These are phyloP conservation scores for Syncephalastrum racemosum DNA, from an alignment of 371 early-diverging fungal genomes.

Conservation along the genomic window DNA sequence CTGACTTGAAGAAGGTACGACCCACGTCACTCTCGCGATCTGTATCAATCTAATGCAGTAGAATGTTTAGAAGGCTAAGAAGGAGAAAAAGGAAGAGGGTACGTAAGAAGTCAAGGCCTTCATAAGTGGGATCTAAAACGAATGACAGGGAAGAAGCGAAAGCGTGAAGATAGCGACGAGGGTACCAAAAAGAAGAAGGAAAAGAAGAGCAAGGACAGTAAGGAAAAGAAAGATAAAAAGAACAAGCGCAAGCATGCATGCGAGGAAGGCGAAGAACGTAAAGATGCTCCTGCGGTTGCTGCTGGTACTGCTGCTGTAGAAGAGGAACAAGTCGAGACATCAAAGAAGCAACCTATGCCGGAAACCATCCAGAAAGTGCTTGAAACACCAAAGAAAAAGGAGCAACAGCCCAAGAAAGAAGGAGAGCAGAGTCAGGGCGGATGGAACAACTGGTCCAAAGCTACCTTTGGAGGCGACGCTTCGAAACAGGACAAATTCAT, in stretches of 20 bases:
- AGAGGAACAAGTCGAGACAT: background rate
- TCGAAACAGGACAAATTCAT: conserved; percentile 48
- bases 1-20: no score
- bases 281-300: background rate
- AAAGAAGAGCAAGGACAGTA: conserved; percentile 16
- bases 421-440: conserved; percentile 16
- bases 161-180: conserved; percentile 7
- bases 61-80: no score
- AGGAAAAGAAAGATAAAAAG: conserved; percentile 10
- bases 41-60: no score
- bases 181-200: conserved; percentile 19
- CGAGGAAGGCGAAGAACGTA: background rate
- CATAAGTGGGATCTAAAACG: no score
- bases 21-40: no score
- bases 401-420: background rate
- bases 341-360: background rate
- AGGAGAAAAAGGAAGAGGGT: no score
- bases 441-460: conserved; percentile 56
- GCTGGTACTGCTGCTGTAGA: background rate
- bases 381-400: background rate
- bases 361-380: background rate
- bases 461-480: conserved; percentile 47
- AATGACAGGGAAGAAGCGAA: conserved; percentile 7
- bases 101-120: no score
- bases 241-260: conserved; percentile 19